Percentiles rank a stretch among this genome's conserved stretches.
Evolutionary conservation across 2,329 filamentous ascomycete species (phyloP).

Genomic region (Chaetomiaceae sp.): DNA sequence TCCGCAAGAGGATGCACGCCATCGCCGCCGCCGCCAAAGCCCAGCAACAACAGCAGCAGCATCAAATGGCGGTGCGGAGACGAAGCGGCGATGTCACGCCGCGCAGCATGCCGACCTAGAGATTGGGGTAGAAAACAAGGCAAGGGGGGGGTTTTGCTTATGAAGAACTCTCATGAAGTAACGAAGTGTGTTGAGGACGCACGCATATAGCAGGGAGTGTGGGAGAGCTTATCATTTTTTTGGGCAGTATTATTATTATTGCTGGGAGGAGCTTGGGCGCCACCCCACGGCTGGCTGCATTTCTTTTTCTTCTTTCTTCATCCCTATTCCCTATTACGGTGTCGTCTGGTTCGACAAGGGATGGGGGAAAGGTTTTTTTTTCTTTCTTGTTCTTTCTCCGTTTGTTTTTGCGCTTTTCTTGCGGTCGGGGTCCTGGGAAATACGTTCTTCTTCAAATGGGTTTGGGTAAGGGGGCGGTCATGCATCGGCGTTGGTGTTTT

Average conservation of each 20-base stretch:
- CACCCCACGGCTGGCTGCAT: too few relatives aligned
- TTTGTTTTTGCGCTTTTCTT: not conserved
- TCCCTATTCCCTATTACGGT: too few relatives aligned
- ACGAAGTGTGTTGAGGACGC: too few relatives aligned
- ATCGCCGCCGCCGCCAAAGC: slow-evolving; percentile 55
- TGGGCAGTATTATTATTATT: too few relatives aligned
- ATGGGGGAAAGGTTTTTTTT: too few relatives aligned
- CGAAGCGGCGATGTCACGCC: slow-evolving; percentile 54
- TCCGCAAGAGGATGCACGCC: slow-evolving; percentile 57
- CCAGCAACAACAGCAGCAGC: slow-evolving; percentile 35
- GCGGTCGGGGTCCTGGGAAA: too few relatives aligned
- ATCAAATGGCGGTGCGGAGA: slow-evolving; percentile 40
- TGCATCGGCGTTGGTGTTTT: slow-evolving; percentile 8
- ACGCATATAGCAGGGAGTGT: too few relatives aligned
- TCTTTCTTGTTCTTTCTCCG: too few relatives aligned
- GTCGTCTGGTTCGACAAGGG: too few relatives aligned
- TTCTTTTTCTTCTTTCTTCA: too few relatives aligned
- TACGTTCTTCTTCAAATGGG: not conserved
- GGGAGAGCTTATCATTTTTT: too few relatives aligned
- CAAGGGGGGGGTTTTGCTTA: not conserved
- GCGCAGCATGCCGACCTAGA: slow-evolving; percentile 42
- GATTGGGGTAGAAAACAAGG: not conserved
- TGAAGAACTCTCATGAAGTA: not conserved
- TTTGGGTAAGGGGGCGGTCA: slow-evolving; percentile 2
- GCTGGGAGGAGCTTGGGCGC: too few relatives aligned